Percentiles rank a stretch among this genome's conserved stretches.
Evolutionary conservation across 352 stramenopile species (phyloP).

Genomic region (Phytopythium aichiense): DNA sequence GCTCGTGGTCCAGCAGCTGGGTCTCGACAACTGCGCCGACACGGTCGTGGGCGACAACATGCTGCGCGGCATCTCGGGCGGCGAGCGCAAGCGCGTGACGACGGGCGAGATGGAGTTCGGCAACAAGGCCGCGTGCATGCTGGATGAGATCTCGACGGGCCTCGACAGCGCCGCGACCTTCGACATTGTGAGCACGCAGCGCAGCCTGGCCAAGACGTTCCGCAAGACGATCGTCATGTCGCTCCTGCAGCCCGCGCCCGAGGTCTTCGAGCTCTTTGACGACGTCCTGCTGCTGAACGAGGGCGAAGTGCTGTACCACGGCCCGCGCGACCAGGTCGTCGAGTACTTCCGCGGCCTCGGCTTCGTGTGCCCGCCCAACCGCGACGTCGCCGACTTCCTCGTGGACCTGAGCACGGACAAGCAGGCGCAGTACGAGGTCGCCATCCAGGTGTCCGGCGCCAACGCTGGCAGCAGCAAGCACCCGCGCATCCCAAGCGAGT

Average conservation of each 20-base stretch:
- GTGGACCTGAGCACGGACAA: conserved; percentile 29
- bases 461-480: conserved; percentile 9
- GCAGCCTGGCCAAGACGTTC: conserved; percentile 10
- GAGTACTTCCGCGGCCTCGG: conserved; percentile 32
- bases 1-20: conserved; percentile 19
- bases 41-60: conserved; percentile 33
- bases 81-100: conserved; percentile 80
- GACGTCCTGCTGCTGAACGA: conserved; percentile 82
- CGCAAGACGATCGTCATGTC: conserved; percentile 31
- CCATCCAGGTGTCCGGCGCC: neutral
- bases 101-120: conserved; percentile 81
- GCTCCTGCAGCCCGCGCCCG: conserved; percentile 80
- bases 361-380: conserved; percentile 22
- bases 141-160: conserved; percentile 50
- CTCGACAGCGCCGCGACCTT: conserved; percentile 33
- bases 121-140: conserved; percentile 16
- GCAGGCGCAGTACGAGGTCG: conserved; percentile 28
- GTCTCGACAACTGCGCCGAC: conserved; percentile 24
- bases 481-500: conserved; percentile 15
- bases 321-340: conserved; percentile 12
- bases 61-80: conserved; percentile 48
- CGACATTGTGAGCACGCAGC: conserved; percentile 15
- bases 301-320: conserved; percentile 72
- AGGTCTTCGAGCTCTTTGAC: conserved; percentile 91
- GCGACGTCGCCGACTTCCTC: conserved; percentile 34